Evolutionary conservation across 192 early-diverging fungal genomes (phyloP).

Genomic region (Mortierella claussenii): DNA sequence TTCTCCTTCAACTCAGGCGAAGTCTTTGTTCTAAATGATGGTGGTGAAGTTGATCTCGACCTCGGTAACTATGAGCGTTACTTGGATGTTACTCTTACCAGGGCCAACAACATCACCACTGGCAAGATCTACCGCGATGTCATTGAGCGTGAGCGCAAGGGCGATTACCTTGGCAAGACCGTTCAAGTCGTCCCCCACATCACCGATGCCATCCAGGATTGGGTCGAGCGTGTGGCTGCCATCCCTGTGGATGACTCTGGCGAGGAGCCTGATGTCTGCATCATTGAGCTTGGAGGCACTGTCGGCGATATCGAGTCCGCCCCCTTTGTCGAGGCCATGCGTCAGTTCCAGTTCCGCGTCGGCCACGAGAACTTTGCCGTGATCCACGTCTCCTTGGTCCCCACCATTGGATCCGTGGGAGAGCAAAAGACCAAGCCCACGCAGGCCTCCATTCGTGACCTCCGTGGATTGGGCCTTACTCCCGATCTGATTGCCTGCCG

Average conservation of each 20-base stretch:
- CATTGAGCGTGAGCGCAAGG: conserved; percentile 93
- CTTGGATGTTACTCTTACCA: conserved; percentile 90
- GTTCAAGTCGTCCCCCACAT: conserved; percentile 99
- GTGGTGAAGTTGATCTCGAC: conserved; percentile 98
- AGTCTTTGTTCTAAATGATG: conserved; percentile 99
- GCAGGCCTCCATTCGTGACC: conserved; percentile 90
- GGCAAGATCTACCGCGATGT: conserved; percentile 98
- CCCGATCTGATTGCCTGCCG: conserved; percentile 80
- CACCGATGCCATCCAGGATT: conserved; percentile 97
- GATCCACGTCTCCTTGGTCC: conserved; percentile 96
- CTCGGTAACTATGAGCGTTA: conserved; percentile 99
- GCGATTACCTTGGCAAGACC: conserved; percentile 98
- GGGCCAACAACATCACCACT: conserved; percentile 99
- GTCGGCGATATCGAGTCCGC: conserved; percentile 99
- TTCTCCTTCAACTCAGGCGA: conserved; percentile 76
- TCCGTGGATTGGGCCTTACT: conserved; percentile 91
- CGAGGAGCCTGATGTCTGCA: conserved; percentile 93
- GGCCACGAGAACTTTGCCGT: conserved; percentile 98
- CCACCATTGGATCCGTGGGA: conserved; percentile 93
- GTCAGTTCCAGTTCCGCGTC: conserved; percentile 99
- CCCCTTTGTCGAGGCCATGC: conserved; percentile 99
- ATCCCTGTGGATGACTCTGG: conserved; percentile 88
- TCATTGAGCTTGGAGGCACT: conserved; percentile 97
- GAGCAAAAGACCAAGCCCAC: conserved; percentile 99
- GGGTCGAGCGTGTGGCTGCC: conserved; percentile 94